Conservation (phyloP, 805 yeast species). For the Blastobotrys parvus region DNA sequence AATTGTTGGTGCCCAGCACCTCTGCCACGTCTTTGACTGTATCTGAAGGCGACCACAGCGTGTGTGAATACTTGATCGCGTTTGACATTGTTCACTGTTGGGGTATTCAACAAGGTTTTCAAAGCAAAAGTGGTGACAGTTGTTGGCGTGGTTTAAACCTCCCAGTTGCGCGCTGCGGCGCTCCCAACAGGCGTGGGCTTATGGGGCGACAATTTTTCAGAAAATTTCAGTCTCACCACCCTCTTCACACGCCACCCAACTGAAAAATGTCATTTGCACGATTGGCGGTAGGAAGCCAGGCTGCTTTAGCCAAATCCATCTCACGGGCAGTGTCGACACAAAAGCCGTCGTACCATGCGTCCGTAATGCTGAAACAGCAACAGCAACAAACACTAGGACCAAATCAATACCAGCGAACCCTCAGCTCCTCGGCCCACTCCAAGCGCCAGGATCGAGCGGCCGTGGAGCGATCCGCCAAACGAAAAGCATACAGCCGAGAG, state of each 20-base stretch:
- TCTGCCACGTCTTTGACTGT: conserved; percentile 97
- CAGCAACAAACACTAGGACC: too few species aligned
- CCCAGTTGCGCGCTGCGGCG: too few species aligned
- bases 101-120: too few species aligned
- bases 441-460: too few species aligned
- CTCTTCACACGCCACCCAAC: not conserved
- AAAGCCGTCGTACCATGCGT: too few species aligned
- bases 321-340: not conserved
- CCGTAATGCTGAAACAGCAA: too few species aligned
- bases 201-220: too few species aligned
- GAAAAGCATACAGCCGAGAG: conserved; percentile 10
- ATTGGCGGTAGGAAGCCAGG: not conserved
- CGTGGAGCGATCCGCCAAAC: not conserved
- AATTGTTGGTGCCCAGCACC: conserved; percentile 60
- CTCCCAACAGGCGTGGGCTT: too few species aligned
- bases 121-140: too few species aligned
- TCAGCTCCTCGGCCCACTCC: too few species aligned
- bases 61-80: conserved; percentile 51
- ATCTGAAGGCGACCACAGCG: conserved; percentile 95
- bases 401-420: too few species aligned
- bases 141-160: too few species aligned
- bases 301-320: not conserved
- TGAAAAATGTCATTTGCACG: not conserved
- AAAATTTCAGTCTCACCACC: not conserved
- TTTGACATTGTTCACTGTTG: conserved; percentile 6